Conservation (phyloP, 1,139 yeast species). For the Blastobotrys elegans region DNA sequence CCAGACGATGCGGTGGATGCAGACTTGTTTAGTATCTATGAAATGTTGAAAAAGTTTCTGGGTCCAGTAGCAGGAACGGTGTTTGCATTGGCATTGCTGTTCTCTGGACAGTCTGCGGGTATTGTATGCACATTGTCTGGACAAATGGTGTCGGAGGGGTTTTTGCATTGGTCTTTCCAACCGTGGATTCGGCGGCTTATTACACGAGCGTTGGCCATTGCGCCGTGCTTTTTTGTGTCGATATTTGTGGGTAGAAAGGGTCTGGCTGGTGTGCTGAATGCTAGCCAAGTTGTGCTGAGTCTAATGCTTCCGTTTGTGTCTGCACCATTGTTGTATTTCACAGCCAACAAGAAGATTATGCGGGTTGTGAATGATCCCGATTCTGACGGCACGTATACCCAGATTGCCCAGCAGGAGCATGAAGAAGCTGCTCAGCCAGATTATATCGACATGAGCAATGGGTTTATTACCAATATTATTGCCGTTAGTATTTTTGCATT, state of each 20-base stretch:
- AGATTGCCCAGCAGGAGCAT: background rate
- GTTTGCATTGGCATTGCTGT: constrained; percentile 84
- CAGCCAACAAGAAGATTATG: constrained; percentile 73
- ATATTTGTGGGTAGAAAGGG: constrained; percentile 79
- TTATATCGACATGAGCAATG: constrained; percentile 61
- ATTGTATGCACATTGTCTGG: constrained; percentile 97
- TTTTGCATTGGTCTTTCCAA: constrained; percentile 73
- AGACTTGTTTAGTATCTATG: constrained; percentile 80
- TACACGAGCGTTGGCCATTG: constrained; percentile 79
- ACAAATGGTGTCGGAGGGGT: constrained; percentile 95
- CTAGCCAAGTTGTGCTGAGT: constrained; percentile 83
- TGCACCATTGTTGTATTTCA: constrained; percentile 84
- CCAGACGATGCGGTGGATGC: constrained; percentile 77
- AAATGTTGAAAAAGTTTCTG: constrained; percentile 62
- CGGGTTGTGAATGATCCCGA: constrained; percentile 42
- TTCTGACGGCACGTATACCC: background rate
- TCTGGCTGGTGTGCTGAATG: constrained; percentile 70
- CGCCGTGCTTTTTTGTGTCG: constrained; percentile 84
- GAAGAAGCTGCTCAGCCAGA: constrained; percentile 13
- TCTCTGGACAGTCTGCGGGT: constrained; percentile 98
- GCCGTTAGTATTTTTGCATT: constrained; percentile 65
- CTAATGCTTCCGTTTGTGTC: constrained; percentile 81
- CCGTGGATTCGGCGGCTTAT: constrained; percentile 83
- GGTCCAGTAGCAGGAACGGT: constrained; percentile 91
- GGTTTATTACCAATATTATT: constrained; percentile 46